Percentiles rank a stretch among this genome's conserved stretches.
Evolutionary conservation across 495 filamentous ascomycete genomes (phyloP).

Genomic region (Aspergillus funiculosus): DNA sequence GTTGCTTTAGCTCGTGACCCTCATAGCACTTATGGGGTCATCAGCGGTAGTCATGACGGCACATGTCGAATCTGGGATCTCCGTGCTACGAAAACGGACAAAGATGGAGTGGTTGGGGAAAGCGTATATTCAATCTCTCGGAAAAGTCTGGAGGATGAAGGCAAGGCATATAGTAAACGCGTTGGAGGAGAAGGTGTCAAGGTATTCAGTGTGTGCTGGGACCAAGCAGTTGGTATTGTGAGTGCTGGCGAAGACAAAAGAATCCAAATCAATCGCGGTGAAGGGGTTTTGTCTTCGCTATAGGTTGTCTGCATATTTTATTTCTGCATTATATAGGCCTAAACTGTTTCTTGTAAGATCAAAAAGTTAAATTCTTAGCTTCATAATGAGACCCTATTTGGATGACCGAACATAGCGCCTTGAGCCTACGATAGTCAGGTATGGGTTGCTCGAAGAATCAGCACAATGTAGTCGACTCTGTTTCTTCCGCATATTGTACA

Average conservation of each 20-base stretch:
- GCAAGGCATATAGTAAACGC: conserved; percentile 45
- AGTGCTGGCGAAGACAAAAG: conserved; percentile 87
- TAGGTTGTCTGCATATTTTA: conserved; percentile 27
- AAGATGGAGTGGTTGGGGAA: conserved; percentile 65
- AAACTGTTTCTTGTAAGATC: conserved; percentile 32
- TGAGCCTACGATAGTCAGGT: too few relatives aligned
- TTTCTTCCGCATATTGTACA: conserved; percentile 31
- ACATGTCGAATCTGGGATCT: conserved; percentile 92
- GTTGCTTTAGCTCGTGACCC: conserved; percentile 64
- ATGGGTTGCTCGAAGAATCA: too few relatives aligned
- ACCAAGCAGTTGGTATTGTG: conserved; percentile 76
- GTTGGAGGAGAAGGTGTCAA: conserved; percentile 73
- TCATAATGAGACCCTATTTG: not conserved
- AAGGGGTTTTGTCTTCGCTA: conserved; percentile 40
- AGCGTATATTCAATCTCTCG: conserved; percentile 75
- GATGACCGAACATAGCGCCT: too few relatives aligned
- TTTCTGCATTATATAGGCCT: conserved; percentile 32
- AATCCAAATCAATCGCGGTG: conserved; percentile 81
- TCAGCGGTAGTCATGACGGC: conserved; percentile 81
- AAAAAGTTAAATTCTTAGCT: conserved; percentile 31
- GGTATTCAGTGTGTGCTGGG: conserved; percentile 89
- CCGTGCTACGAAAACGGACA: conserved; percentile 60
- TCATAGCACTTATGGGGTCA: conserved; percentile 69
- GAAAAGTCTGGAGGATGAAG: conserved; percentile 53
- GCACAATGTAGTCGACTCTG: too few relatives aligned